Base-by-base conservation (phyloP, 257 asterid species). In the Primulina eburnea region DNA sequence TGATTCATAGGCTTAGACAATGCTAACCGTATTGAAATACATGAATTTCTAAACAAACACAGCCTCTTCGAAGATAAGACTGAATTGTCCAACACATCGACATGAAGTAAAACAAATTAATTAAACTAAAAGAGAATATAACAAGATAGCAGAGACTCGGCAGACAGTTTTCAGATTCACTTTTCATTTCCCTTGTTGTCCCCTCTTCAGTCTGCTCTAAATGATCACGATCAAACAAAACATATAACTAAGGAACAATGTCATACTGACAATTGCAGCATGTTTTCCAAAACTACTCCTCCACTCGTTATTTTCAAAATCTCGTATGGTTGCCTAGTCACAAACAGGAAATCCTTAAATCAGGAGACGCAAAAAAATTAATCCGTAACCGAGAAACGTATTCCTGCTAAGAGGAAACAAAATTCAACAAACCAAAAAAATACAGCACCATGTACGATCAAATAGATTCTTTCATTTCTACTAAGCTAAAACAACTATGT, bases 41-140 rank as follows among this genome's bases (percentile, higher is more conserved):
- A 38, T 17, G 26, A 57, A 69, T 40, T 73, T 59, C 60, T 40
- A 69, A 64, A 60, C 38, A 53, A 62, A 64, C 16, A 35, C 21
- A 60, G 65, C 34, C 40, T 16, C 52, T 50, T 62, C 14, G 29
- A 1, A 10, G 4, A 60, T 0, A 17, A 18, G 37, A 8, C 16
- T 33, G 34, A 60, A 10, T 17, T 24, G 37, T n/a, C 1, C 16
- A 60, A 30, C 38, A 30, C 38, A 60, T 26, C 5, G 18, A 62
- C 6, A 16, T 43, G 6, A 11, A 43, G 7, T 40, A 43, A 12
- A 43, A 43, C 18, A 12, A 12, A 43, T 12, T 4, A 43, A 43
- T 12, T 14, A 43, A 43, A 43, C 55, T 1, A 43, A 4, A 43
- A 12, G 7, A 43, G 6, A 40, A 40, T 43, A 43, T 12, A 4